Conservation (phyloP, 2,329 filamentous ascomycete species). For the Cladosporium oxysporum region DNA sequence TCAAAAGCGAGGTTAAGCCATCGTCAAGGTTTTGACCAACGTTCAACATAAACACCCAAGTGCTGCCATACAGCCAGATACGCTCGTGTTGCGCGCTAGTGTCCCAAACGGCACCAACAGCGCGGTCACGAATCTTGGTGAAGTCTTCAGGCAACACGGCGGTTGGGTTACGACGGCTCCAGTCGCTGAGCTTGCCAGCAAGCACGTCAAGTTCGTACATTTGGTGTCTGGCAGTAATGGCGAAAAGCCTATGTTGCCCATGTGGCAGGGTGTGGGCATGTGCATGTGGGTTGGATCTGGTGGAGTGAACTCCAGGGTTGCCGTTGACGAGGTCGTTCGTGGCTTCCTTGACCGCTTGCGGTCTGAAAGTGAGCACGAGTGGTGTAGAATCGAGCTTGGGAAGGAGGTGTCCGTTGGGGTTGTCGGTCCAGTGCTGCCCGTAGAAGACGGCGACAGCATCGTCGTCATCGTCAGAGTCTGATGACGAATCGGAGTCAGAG, state of each 20-base stretch:
- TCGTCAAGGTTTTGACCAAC: constrained; percentile 65
- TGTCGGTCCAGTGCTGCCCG: constrained; percentile 72
- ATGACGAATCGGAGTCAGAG: constrained; percentile 38
- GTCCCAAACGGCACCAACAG: constrained; percentile 86
- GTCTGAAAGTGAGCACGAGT: constrained; percentile 51
- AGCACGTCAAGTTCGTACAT: constrained; percentile 78
- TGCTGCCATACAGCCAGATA: constrained; percentile 83
- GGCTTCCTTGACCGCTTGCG: constrained; percentile 24
- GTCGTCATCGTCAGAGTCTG: constrained; percentile 49
- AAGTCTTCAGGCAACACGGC: constrained; percentile 73
- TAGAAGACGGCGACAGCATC: constrained; percentile 52
- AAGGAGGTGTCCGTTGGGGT: constrained; percentile 58
- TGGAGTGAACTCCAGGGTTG: constrained; percentile 52
- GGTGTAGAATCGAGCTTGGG: constrained; percentile 49
- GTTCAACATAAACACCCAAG: constrained; percentile 92
- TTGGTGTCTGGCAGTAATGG: constrained; percentile 66
- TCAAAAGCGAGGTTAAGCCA: background rate
- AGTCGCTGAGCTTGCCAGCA: constrained; percentile 75
- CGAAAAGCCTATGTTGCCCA: constrained; percentile 56
- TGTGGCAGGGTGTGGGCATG: constrained; percentile 59
- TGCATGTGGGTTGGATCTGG: constrained; percentile 52
- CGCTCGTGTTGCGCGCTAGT: constrained; percentile 56
- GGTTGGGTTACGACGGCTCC: constrained; percentile 83
- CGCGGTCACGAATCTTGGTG: constrained; percentile 71
- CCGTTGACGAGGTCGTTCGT: constrained; percentile 41